These are phyloP conservation scores for Hericium rajendrae DNA, from an alignment of 768 basidiomycete species.

Conservation along the genomic window DNA sequence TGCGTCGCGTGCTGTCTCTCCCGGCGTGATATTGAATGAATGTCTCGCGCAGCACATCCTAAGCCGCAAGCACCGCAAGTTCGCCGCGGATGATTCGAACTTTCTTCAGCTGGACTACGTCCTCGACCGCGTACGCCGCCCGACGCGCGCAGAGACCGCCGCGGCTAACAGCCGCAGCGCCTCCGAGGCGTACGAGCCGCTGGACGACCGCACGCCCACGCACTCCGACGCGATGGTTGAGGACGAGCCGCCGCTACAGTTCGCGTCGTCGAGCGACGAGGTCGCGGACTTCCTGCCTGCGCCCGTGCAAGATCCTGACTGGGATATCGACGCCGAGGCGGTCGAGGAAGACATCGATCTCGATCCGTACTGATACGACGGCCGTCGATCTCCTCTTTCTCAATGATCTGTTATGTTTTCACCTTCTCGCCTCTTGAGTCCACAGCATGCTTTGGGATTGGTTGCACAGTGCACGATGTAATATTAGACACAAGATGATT, in stretches of 20 bases:
- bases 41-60: slow-evolving; percentile 50
- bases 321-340: not conserved
- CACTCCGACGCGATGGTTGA: not conserved
- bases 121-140: slow-evolving; percentile 51
- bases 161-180: slow-evolving; percentile 11
- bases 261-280: slow-evolving; percentile 10
- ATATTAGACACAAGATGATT: not conserved
- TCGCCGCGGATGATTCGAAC: slow-evolving; percentile 68
- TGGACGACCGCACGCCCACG: not conserved
- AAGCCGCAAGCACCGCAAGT: slow-evolving; percentile 69
- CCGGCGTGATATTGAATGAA: not conserved
- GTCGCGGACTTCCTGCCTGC: slow-evolving; percentile 14
- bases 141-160: slow-evolving; percentile 26
- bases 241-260: not conserved
- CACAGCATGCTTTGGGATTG: not conserved
- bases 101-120: slow-evolving; percentile 73
- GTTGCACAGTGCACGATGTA: not conserved
- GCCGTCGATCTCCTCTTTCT: not conserved
- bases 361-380: slow-evolving; percentile 1
- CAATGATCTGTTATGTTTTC: not conserved
- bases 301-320: slow-evolving; percentile 2
- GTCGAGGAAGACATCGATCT: slow-evolving; percentile 1
- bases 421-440: not conserved
- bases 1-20: slow-evolving; percentile 28
- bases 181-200: not conserved